Evolutionary conservation across 805 yeast genomes (phyloP), one percentile per base, ranked within the genome.

Genomic region (Soucietia sequanensis): DNA sequence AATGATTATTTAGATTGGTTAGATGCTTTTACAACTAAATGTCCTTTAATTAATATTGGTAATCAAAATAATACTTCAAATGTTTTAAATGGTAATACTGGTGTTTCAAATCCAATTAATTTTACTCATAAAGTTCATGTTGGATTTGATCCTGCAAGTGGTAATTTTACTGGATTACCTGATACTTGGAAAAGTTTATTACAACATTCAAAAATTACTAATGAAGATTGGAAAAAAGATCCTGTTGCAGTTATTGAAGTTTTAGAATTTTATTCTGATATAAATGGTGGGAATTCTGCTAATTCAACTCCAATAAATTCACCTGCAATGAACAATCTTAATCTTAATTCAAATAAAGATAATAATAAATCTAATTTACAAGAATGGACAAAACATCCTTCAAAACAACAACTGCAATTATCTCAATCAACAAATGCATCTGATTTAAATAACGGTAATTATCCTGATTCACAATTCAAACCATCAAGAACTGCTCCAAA

Each of bases 51-150:
- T 16, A 59, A 58, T 31, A 62, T 62, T 27, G 65, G 62, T 30
- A 54, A 48, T 33, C 48, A 45, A 19, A n/a, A n/a, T n/a, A 46
- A 45, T 19, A 15, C 43, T 4, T 32, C 48, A 2, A 38, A 47
- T 17, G 30, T 42, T 33, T 20, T 35, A 7, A 42, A 35, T 31
- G 66, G 61, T 16, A 47, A 66, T 53, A 62, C 72, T 3, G 70
- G 65, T 6, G 96, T 93, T 8, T 89, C 97, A 3, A 81, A 81
- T 25, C 99, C 99, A 6, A 86, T 91, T 12, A 90, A 91, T 58
- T 91, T 91, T 59, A 88, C 95, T 8, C 99, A 95, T 57, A 85
- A 82, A 52, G 96, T 90, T 12, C 93, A 85, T 56, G 91, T 85
- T 17, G 90, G 90, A 1, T 84, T 82, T 50, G 95, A 85, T 56